Percentiles rank a stretch among this genome's conserved stretches.
phyloP scores from a whole-genome alignment of 345 rosid genomes.

The Pseudoturritis turrita region DNA sequence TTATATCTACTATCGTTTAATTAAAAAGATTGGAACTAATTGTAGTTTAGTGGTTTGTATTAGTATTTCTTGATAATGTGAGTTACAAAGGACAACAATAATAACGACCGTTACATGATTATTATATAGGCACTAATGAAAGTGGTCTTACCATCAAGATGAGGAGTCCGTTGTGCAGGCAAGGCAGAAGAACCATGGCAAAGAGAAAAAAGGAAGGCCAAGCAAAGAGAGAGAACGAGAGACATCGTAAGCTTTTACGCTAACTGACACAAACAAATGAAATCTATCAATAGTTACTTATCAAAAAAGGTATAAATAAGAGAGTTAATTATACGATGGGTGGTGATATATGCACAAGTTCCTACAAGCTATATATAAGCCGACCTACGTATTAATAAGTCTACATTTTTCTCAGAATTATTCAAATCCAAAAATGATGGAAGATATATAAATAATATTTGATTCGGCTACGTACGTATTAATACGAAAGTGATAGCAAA shows the following conservation, averaged over 20 bases:
- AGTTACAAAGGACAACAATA: too few species aligned
- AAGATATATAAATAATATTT: neutral
- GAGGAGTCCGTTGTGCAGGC: conserved; percentile 4
- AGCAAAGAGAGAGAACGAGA: conserved; percentile 19
- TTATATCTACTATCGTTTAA: too few species aligned
- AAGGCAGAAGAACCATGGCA: conserved; percentile 16
- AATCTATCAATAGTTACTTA: neutral
- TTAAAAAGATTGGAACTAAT: too few species aligned
- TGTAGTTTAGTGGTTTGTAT: too few species aligned
- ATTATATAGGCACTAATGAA: neutral
- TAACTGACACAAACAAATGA: neutral
- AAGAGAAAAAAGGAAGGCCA: conserved; percentile 1
- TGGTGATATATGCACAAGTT: neutral
- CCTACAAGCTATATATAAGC: conserved; percentile 22
- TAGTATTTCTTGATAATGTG: too few species aligned
- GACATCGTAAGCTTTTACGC: conserved; percentile 20
- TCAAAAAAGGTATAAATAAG: neutral
- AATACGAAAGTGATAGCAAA: neutral
- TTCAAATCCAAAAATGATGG: neutral
- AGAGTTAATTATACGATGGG: neutral
- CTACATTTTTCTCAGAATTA: neutral
- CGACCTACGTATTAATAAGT: conserved; percentile 11
- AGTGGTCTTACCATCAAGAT: conserved; percentile 27
- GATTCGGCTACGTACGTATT: conserved; percentile 13
- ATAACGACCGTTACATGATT: neutral